Evolutionary conservation across 192 early-diverging fungal species (phyloP).

Genomic region (Anaeromyces robustus): DNA sequence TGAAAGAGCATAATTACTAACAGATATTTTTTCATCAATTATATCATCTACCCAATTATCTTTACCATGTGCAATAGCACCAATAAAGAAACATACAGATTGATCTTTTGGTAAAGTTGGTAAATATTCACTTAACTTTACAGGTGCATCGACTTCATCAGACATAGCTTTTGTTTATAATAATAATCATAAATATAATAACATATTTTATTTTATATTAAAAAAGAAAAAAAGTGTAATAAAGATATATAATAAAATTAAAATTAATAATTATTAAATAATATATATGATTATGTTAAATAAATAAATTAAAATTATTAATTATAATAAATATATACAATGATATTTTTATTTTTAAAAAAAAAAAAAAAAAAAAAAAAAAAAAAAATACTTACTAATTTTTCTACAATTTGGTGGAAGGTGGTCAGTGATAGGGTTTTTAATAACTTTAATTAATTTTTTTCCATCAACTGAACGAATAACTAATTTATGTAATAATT

Average conservation of each 20-base stretch:
- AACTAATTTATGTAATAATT: slow-evolving; percentile 92
- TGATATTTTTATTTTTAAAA: too few relatives aligned
- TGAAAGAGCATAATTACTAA: slow-evolving; percentile 90
- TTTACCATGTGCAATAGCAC: slow-evolving; percentile 89
- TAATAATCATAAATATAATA: too few relatives aligned
- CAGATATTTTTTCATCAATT: slow-evolving; percentile 93
- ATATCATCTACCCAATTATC: slow-evolving; percentile 92
- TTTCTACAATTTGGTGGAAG: slow-evolving; percentile 76
- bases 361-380: too few relatives aligned
- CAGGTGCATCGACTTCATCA: slow-evolving; percentile 22
- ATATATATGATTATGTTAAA: too few relatives aligned
- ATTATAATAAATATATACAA: too few relatives aligned
- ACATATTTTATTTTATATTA: too few relatives aligned
- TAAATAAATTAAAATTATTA: too few relatives aligned
- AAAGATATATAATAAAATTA: too few relatives aligned
- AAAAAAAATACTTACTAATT: slow-evolving; percentile 46
- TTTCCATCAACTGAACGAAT: slow-evolving; percentile 89
- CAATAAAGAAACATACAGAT: slow-evolving; percentile 80
- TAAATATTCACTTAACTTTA: slow-evolving; percentile 66
- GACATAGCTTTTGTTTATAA: slow-evolving; percentile 2
- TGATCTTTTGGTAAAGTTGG: slow-evolving; percentile 59
- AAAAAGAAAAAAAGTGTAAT: too few relatives aligned
- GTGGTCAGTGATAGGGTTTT: slow-evolving; percentile 94
- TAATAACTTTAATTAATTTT: slow-evolving; percentile 89
- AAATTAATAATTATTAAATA: too few relatives aligned